phyloP scores from a whole-genome alignment of 164 flowering plant species.

The Cinnamomum micranthum region DNA sequence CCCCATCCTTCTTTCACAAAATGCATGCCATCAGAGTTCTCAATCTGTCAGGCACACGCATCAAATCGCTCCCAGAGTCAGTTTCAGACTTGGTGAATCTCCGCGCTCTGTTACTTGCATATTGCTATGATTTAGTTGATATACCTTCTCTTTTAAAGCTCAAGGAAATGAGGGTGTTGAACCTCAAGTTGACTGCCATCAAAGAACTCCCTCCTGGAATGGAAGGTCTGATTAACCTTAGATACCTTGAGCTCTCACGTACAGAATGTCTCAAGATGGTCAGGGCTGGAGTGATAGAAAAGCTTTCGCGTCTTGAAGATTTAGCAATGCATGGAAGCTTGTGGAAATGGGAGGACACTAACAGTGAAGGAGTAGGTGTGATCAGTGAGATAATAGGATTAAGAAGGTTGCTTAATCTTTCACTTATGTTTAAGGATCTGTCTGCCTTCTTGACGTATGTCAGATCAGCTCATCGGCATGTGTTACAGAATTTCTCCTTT shows the following conservation, averaged over 20 bases:
- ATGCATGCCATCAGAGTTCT: background rate
- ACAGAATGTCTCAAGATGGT: background rate
- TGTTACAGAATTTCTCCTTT: background rate
- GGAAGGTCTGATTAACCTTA: background rate
- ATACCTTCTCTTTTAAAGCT: conserved; percentile 1
- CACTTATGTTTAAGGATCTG: background rate
- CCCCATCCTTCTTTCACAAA: background rate
- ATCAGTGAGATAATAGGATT: background rate
- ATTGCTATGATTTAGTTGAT: background rate
- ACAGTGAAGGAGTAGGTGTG: background rate
- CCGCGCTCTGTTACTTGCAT: background rate
- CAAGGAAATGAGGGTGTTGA: conserved; percentile 1
- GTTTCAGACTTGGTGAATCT: conserved; percentile 1
- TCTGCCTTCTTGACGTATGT: background rate
- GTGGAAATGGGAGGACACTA: background rate
- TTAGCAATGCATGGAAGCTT: background rate
- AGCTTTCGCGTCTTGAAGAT: background rate
- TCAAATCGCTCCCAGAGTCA: background rate
- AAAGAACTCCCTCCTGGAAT: background rate
- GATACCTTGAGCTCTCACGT: background rate
- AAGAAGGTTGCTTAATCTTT: background rate
- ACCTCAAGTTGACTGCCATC: background rate
- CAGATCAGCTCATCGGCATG: background rate
- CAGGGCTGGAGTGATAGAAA: background rate
- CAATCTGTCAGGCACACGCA: background rate